Evolutionary conservation across 495 filamentous ascomycete species (phyloP), one percentile per base, ranked within the genome.

Genomic region (Lasiosphaeria hispida): DNA sequence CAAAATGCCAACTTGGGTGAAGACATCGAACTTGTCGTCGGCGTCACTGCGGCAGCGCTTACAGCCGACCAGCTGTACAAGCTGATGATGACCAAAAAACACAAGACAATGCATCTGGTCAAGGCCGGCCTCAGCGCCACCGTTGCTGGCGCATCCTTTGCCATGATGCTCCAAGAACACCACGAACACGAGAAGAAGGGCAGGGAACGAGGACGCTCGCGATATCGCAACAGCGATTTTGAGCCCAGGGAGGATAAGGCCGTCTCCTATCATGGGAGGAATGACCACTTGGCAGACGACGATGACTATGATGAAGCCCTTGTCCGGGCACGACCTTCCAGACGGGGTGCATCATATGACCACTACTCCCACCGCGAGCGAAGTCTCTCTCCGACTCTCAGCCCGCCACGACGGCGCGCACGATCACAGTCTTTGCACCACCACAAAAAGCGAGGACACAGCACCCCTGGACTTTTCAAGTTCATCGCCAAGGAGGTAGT

Each of bases 11-110:
- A 55, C 55, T 48, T 67, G 30, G 64, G 64, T 17, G 58, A 82
- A 61, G 63, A 76, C 71, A 63, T 76, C 62, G 59, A 74, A 62
- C 59, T 78, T 62, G 62, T 75, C 69, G 59, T 79, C 70, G 62
- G 71, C 69, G 41, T 75, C 66, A 59, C 74, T 66, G 47, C 75
- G 59, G 59, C 77, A 54, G 52, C 77, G 58, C 42, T 71, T 44
- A 57, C 77, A 9, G 63, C 59, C 49, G 65, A 70, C 60, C 63
- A 70, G 41, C 71, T 63, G 9, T 17, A 63, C 40, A 66, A 66
- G 44, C 14, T 53, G 37, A 56, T 48, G 1, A 47, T 56, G 15
- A 40, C 33, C 44, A 57, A 66, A n/a, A 55, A 66, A 2, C 57
- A 67, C 58, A 63, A 62, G 45, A 44, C 42, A 3, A 38, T 39